Percentiles rank a stretch among this genome's conserved stretches.
These are phyloP conservation scores for Macrolepiota albuminosa DNA, from an alignment of 768 basidiomycete genomes.

Conservation along the genomic window DNA sequence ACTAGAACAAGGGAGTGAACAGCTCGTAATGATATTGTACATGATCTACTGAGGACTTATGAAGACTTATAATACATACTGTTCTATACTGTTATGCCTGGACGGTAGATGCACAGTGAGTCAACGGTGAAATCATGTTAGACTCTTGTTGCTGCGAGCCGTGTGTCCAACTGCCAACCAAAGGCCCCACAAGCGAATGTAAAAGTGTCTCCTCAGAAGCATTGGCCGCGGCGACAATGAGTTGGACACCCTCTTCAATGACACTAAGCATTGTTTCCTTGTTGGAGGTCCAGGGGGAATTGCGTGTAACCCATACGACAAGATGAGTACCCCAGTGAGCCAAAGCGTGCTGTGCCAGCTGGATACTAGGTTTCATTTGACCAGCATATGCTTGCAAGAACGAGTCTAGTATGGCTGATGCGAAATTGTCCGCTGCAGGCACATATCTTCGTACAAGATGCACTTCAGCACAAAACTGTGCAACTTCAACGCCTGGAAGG, in stretches of 20 bases:
- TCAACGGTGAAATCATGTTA: neutral
- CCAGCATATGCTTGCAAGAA: conserved; percentile 45
- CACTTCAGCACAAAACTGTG: conserved; percentile 62
- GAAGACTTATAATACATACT: neutral
- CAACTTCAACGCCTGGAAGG: conserved; percentile 53
- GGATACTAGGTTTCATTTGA: conserved; percentile 18
- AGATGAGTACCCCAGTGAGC: conserved; percentile 54
- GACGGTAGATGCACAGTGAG: neutral
- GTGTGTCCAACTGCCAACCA: neutral
- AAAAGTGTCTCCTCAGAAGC: conserved; percentile 22
- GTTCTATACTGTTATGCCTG: neutral
- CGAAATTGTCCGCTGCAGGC: conserved; percentile 31
- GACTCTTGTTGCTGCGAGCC: too few species aligned
- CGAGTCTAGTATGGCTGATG: conserved; percentile 30
- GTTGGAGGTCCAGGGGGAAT: conserved; percentile 40
- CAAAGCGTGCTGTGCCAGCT: conserved; percentile 31
- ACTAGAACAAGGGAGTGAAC: conserved; percentile 10
- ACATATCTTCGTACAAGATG: conserved; percentile 44
- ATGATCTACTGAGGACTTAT: neutral
- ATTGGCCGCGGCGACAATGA: conserved; percentile 31
- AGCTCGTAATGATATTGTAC: neutral
- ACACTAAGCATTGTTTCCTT: conserved; percentile 42
- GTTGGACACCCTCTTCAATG: conserved; percentile 44
- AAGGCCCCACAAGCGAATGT: conserved; percentile 23
- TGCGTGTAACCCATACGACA: conserved; percentile 44